Base-by-base conservation (phyloP, 140 eudicot genomes). In the Ambrosia hybrid region DNA sequence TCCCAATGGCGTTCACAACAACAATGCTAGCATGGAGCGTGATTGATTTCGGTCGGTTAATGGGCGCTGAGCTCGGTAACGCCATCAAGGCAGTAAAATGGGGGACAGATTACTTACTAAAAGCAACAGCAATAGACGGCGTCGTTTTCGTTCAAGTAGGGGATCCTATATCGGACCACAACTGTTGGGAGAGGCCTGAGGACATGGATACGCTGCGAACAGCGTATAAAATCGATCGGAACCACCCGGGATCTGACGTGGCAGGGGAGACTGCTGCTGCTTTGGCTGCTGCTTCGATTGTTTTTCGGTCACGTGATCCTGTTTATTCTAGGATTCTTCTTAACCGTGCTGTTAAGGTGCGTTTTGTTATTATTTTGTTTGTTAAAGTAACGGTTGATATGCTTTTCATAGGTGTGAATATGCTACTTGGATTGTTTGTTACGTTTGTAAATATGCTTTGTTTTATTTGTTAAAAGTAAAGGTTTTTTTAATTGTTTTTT, bases 251-350 rank as follows among this genome's bases (percentile, higher is more conserved):
- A n/a, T 93, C 99, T 41, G 99, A 93, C 78, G 99, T 93, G 65
- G 99, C 99, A 8, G 99, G 99, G 8, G 99, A 93, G 52, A 93
- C 97, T 65, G 97, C 98, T 17, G 98, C 98, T 7, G 97, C 97
- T 0, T 70, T 93, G 65, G 99, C 99, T 51, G 99, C 97, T 6
- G 96, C 96, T 3, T 87, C 97, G 1, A 90, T 93, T 55, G 99
- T 93, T 71, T 93, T 93, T 79, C 77, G 97, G 76, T 65, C 86
- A 59, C 89, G 93, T 63, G 89, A 93, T 77, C 90, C 89, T 3
- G 82, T 79, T 13, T 93, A 93, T 79, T 90, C 96, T 8, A 83
- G 87, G 58, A 82, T 86, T 6, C 89, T 93, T 55, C 91, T 93
- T 34, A 65, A 80, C 68, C 99, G 97, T 69, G 99, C 99, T 79